Evolutionary conservation across 164 flowering plant genomes (phyloP).

Genomic region (Piper longum): DNA sequence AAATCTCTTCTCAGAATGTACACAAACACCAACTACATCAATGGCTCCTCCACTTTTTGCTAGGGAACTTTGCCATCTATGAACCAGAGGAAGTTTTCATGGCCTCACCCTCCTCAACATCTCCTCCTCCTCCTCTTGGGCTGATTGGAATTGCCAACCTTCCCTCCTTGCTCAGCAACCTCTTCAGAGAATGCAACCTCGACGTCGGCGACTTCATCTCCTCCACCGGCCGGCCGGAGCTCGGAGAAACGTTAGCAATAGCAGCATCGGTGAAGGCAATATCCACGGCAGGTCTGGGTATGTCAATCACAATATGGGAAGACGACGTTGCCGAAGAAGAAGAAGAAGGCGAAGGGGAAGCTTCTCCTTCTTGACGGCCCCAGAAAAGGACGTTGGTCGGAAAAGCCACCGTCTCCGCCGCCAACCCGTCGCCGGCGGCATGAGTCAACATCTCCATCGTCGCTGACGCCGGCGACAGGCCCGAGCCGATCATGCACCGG

Average conservation of each 20-base stretch:
- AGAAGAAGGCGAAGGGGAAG: neutral
- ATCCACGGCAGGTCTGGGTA: constrained; percentile 3
- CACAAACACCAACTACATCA: too few relatives aligned
- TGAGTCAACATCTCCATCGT: neutral
- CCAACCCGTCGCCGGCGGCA: constrained; percentile 1
- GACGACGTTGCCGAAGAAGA: neutral
- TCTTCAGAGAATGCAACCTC: constrained; percentile 7
- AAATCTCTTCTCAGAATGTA: too few relatives aligned
- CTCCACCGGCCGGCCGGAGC: constrained; percentile 16
- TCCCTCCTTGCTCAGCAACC: constrained; percentile 12
- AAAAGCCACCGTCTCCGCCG: constrained; percentile 3
- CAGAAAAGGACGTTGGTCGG: constrained; percentile 9
- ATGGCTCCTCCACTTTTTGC: too few relatives aligned
- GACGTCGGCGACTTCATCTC: constrained; percentile 3
- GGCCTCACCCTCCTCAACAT: constrained; percentile 10
- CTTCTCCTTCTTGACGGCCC: constrained; percentile 4
- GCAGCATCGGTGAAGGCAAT: constrained; percentile 2
- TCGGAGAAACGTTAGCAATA: constrained; percentile 23
- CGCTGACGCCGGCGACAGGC: neutral
- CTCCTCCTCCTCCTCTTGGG: constrained; percentile 1
- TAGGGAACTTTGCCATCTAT: too few relatives aligned
- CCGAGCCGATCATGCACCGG: constrained; percentile 17
- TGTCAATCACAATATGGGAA: constrained; percentile 1
- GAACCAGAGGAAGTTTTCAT: neutral
- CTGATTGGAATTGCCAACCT: constrained; percentile 6